Conservation (phyloP, 1,139 yeast genomes). For the Citeromyces hawaiiensis region DNA sequence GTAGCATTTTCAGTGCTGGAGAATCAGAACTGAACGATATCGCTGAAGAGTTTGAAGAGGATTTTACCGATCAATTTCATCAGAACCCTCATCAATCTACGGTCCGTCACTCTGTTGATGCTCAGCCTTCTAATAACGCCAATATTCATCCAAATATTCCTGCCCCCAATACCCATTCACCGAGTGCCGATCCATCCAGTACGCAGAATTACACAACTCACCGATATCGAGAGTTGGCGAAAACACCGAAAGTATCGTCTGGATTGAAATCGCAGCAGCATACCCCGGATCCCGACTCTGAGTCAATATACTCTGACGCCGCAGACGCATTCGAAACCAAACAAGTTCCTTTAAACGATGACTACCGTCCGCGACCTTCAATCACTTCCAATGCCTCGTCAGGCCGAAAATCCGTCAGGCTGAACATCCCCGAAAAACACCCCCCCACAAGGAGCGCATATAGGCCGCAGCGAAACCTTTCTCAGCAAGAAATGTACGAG, state of each 20-base stretch:
- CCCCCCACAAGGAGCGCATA: conserved; percentile 2
- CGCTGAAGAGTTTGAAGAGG: conserved; percentile 14
- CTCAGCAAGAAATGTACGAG: conserved; percentile 15
- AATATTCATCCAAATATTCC: background rate
- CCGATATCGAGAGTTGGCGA: background rate
- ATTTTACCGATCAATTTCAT: conserved; percentile 10
- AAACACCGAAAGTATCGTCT: background rate
- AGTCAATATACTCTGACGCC: background rate
- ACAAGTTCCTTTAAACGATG: background rate
- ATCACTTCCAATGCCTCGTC: background rate
- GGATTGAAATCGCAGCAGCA: background rate
- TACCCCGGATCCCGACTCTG: background rate
- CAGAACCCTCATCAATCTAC: conserved; percentile 4
- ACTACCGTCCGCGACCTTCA: background rate
- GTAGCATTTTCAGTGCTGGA: conserved; percentile 9
- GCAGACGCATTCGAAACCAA: background rate
- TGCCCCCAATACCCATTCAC: too few species aligned
- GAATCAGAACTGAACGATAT: conserved; percentile 9
- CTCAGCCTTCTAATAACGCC: background rate
- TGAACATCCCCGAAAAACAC: conserved; percentile 4
- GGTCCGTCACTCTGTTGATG: too few species aligned
- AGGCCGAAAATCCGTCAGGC: background rate
- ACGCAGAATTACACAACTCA: background rate
- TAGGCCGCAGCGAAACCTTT: conserved; percentile 7
- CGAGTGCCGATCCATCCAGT: too few species aligned